These are phyloP conservation scores for Mycena venus DNA, from an alignment of 768 basidiomycete species.

Conservation along the genomic window DNA sequence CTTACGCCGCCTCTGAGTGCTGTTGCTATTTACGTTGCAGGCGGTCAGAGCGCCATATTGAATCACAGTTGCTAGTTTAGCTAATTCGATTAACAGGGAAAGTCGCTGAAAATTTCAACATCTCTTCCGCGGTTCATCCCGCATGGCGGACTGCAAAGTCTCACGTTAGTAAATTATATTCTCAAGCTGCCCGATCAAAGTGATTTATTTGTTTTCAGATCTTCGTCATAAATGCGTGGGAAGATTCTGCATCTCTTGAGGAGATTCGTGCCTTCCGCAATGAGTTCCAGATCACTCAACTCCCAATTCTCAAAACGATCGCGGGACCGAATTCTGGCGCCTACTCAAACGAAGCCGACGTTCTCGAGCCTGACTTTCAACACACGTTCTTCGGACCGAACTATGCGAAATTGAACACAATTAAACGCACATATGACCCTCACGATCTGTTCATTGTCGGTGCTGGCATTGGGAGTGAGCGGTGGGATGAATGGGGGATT, in stretches of 20 bases:
- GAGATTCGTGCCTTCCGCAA: conserved; percentile 35
- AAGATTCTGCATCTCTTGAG: conserved; percentile 24
- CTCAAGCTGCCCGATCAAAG: background rate
- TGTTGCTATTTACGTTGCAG: conserved; percentile 32
- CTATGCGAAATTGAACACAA: conserved; percentile 41
- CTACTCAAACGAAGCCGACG: conserved; percentile 52
- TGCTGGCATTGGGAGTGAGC: conserved; percentile 47
- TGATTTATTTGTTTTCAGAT: conserved; percentile 14
- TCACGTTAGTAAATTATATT: conserved; percentile 30
- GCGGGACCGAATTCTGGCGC: conserved; percentile 44
- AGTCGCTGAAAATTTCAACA: conserved; percentile 51
- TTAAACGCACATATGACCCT: conserved; percentile 48
- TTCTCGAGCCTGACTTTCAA: conserved; percentile 44
- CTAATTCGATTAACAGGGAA: conserved; percentile 22
- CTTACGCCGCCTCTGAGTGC: conserved; percentile 19
- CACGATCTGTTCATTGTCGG: conserved; percentile 49
- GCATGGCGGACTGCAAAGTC: conserved; percentile 54
- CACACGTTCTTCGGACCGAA: conserved; percentile 49
- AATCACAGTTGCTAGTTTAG: background rate
- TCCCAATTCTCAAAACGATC: conserved; percentile 42
- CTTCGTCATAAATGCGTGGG: conserved; percentile 30
- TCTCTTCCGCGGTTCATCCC: conserved; percentile 46
- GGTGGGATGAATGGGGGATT: conserved; percentile 45
- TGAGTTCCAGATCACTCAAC: conserved; percentile 37
- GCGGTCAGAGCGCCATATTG: conserved; percentile 6